Percentiles rank a stretch among this genome's conserved stretches.
Conservation (phyloP, 768 basidiomycete species). For the Boletus sp. region DNA sequence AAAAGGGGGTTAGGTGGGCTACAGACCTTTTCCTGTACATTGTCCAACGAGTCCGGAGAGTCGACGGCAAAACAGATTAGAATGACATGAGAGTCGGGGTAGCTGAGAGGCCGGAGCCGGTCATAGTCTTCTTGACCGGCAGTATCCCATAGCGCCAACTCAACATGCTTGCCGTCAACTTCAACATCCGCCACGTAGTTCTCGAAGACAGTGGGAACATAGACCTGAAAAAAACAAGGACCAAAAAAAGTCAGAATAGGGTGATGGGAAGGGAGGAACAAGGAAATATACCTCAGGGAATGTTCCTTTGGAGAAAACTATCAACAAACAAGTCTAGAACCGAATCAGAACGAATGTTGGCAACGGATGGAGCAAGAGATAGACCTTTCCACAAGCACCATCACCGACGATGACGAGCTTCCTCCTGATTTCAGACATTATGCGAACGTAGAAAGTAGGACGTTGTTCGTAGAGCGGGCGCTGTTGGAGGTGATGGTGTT, state of each 20-base stretch:
- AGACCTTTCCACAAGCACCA: conserved; percentile 93
- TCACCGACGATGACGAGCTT: conserved; percentile 99
- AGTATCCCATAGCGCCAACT: conserved; percentile 99
- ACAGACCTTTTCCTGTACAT: conserved; percentile 98
- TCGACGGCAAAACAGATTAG: conserved; percentile 99
- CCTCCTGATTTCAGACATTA: conserved; percentile 96
- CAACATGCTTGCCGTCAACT: conserved; percentile 97
- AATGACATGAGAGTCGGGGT: conserved; percentile 99
- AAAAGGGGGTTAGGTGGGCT: conserved; percentile 1
- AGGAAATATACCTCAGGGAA: conserved; percentile 76
- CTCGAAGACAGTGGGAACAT: conserved; percentile 99
- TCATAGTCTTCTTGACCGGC: conserved; percentile 99
- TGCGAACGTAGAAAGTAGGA: conserved; percentile 34
- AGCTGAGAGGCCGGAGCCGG: conserved; percentile 93
- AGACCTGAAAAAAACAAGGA: conserved; percentile 58
- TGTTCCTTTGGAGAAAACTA: conserved; percentile 94
- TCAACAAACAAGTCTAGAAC: conserved; percentile 82
- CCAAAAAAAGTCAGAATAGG: background rate
- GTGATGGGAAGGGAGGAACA: background rate
- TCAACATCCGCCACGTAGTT: conserved; percentile 99
- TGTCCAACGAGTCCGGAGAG: conserved; percentile 96
- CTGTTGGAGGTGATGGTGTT: conserved; percentile 36
- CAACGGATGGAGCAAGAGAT: conserved; percentile 1
- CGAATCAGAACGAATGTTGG: conserved; percentile 19
- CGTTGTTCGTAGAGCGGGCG: conserved; percentile 32